phyloP scores from a whole-genome alignment of 2,329 filamentous ascomycete genomes.

The Fusarium caatingaense region DNA sequence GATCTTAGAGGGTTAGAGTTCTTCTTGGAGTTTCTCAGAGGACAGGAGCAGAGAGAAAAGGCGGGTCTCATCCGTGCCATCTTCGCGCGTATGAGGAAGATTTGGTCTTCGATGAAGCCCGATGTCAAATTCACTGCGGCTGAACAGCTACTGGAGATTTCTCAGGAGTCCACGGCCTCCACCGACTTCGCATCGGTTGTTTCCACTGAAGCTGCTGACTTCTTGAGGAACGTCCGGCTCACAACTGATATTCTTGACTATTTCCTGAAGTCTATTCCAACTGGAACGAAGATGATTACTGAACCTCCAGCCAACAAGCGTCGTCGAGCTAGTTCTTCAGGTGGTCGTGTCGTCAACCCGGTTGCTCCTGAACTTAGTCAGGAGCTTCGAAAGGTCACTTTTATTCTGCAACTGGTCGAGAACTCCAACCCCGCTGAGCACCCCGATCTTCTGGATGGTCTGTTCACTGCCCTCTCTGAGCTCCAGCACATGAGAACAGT shows the following conservation, averaged over 20 bases:
- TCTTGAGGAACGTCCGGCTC: conserved; percentile 78
- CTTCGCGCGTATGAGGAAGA: conserved; percentile 74
- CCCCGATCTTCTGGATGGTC: conserved; percentile 77
- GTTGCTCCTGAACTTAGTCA: conserved; percentile 73
- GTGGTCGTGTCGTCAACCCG: conserved; percentile 70
- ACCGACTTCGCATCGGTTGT: conserved; percentile 54
- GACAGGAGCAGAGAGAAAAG: conserved; percentile 53
- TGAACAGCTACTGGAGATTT: conserved; percentile 71
- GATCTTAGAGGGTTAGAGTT: conserved; percentile 64
- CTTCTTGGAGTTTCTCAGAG: conserved; percentile 61
- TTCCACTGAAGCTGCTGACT: conserved; percentile 73
- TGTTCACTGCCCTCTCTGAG: conserved; percentile 89
- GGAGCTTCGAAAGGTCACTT: conserved; percentile 80
- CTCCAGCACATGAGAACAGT: conserved; percentile 86
- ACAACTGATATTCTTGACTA: conserved; percentile 76
- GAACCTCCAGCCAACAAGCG: conserved; percentile 81
- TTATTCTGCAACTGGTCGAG: conserved; percentile 90
- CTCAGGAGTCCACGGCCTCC: conserved; percentile 57
- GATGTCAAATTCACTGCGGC: conserved; percentile 70
- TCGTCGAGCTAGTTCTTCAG: conserved; percentile 80
- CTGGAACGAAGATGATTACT: conserved; percentile 76
- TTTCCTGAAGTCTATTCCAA: conserved; percentile 80
- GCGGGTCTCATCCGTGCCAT: conserved; percentile 69
- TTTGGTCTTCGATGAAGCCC: conserved; percentile 79
- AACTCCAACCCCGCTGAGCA: conserved; percentile 80